A percentile compares a stretch with the other conserved stretches of the same genome.
phyloP scores from a whole-genome alignment of 2,329 filamentous ascomycete species.

The Pseudocercospora eumusae region DNA sequence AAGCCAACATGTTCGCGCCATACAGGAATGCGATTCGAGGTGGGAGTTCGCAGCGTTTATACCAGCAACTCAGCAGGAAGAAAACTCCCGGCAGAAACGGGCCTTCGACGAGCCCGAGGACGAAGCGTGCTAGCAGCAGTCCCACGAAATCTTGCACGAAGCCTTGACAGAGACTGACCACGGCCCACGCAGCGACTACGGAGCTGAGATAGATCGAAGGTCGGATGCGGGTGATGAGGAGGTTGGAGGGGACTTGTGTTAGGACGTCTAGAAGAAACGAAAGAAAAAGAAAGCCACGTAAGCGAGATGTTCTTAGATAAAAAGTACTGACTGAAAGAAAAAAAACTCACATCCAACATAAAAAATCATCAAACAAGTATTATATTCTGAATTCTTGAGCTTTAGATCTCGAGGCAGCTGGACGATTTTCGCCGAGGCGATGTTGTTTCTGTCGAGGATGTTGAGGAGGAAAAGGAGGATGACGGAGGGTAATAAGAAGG shows the following conservation, averaged over 20 bases:
- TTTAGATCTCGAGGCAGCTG: constrained; percentile 5
- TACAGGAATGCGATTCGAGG: constrained; percentile 43
- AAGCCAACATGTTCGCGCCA: constrained; percentile 35
- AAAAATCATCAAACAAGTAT: constrained; percentile 10
- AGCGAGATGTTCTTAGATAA: not conserved
- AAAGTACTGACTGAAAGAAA: too few species aligned
- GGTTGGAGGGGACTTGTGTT: constrained; percentile 44
- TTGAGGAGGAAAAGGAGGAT: constrained; percentile 7
- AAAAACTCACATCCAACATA: constrained; percentile 12
- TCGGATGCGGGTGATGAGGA: constrained; percentile 48
- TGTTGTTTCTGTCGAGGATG: constrained; percentile 14
- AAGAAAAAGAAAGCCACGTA: not conserved
- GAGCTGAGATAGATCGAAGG: constrained; percentile 46
- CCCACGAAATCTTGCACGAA: constrained; percentile 39
- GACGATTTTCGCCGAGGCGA: constrained; percentile 5
- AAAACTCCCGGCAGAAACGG: constrained; percentile 42
- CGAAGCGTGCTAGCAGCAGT: constrained; percentile 41
- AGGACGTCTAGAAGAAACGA: constrained; percentile 4
- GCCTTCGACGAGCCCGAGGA: constrained; percentile 42
- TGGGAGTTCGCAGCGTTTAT: constrained; percentile 43
- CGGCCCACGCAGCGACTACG: constrained; percentile 38
- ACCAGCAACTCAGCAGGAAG: constrained; percentile 48
- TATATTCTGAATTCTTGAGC: constrained; percentile 11
- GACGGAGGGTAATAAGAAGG: constrained; percentile 10
- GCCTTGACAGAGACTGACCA: constrained; percentile 38